Conservation (phyloP, 2,329 filamentous ascomycete genomes). For the Trichoderma pleuroti region DNA sequence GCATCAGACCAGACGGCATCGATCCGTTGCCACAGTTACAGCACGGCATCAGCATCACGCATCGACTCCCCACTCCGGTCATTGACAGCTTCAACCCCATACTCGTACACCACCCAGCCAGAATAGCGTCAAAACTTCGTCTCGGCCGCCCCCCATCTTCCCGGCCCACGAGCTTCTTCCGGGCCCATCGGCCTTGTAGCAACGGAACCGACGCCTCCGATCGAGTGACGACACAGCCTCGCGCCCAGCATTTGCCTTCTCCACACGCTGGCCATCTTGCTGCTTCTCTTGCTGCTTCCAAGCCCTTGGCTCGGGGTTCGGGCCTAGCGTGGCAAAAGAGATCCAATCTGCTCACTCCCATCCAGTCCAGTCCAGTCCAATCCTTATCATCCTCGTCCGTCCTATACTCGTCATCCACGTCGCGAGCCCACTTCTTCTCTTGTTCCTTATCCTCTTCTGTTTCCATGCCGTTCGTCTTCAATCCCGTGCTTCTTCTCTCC, state of each 20-base stretch:
- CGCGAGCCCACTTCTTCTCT: constrained; percentile 11
- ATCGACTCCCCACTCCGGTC: neutral
- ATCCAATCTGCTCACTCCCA: neutral
- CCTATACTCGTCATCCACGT: neutral
- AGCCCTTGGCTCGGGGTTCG: constrained; percentile 6
- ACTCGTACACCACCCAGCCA: neutral
- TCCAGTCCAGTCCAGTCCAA: neutral
- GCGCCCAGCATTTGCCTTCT: neutral
- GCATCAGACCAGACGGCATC: neutral
- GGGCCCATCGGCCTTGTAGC: neutral
- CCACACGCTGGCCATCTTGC: neutral
- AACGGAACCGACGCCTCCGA: constrained; percentile 13
- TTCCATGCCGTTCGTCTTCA: neutral
- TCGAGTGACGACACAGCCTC: constrained; percentile 12
- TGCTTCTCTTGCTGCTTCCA: neutral
- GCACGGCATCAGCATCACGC: neutral
- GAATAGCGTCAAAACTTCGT: neutral
- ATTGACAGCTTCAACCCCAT: neutral
- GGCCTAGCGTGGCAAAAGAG: constrained; percentile 1
- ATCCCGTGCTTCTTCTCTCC: neutral
- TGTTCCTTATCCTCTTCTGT: neutral
- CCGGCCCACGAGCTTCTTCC: constrained; percentile 10
- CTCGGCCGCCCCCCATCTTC: neutral
- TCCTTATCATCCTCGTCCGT: constrained; percentile 10
- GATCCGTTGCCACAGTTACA: neutral